Conservation (phyloP, 1,284 basidiomycete genomes). For the Sporisorium iseilematis-ciliati region DNA sequence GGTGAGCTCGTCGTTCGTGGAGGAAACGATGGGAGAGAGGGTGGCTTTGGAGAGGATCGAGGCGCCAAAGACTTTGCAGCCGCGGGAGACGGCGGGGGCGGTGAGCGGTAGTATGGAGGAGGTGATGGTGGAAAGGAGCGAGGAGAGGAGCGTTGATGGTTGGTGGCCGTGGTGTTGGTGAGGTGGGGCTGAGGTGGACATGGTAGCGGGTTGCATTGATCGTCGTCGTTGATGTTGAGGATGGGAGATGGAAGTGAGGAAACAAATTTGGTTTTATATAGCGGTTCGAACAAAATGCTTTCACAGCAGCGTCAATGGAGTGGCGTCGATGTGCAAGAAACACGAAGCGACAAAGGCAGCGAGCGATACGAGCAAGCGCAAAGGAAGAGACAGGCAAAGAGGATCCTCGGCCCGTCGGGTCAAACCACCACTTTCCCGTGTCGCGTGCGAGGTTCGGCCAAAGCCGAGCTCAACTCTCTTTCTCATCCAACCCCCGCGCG, state of each 20-base stretch:
- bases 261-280: neutral
- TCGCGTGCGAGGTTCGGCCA: too few species aligned
- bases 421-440: too few species aligned
- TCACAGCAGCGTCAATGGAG: too few species aligned
- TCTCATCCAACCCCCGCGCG: too few species aligned
- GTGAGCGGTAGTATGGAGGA: constrained; percentile 26
- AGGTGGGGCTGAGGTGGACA: neutral
- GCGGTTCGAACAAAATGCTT: too few species aligned
- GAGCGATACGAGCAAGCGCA: too few species aligned
- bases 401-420: constrained; percentile 27
- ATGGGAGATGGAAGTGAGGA: neutral
- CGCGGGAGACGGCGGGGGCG: constrained; percentile 5
- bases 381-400: neutral
- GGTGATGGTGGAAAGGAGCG: constrained; percentile 15
- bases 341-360: neutral
- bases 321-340: neutral
- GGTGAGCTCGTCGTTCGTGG: constrained; percentile 37
- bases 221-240: neutral
- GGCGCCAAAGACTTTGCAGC: constrained; percentile 43
- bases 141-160: constrained; percentile 4
- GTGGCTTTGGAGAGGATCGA: constrained; percentile 26
- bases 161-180: constrained; percentile 18
- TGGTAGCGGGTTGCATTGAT: neutral
- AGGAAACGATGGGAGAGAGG: constrained; percentile 5
- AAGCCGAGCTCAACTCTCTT: constrained; percentile 5